Evolutionary conservation across 2,329 filamentous ascomycete species (phyloP).

Genomic region (Colletotrichum somersetense): DNA sequence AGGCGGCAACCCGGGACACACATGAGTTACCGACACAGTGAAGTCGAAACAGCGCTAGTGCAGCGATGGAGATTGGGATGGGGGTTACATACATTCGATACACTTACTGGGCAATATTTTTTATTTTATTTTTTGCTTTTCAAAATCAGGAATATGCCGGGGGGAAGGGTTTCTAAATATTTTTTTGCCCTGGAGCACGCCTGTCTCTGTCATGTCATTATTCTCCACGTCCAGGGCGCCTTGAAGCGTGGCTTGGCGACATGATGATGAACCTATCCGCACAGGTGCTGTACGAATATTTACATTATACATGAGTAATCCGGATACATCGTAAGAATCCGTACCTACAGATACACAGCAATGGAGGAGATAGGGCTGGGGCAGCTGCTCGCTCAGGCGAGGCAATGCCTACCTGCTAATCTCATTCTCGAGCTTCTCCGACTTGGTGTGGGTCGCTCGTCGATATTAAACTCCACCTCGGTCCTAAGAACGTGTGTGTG

Average conservation of each 20-base stretch:
- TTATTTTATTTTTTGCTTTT: neutral
- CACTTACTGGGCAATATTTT: neutral
- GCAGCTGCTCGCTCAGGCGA: neutral
- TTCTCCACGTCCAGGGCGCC: neutral
- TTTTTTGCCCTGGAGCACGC: slow-evolving; percentile 7
- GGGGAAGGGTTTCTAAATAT: too few species aligned
- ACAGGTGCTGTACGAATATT: neutral
- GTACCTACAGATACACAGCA: too few species aligned
- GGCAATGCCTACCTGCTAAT: slow-evolving; percentile 7
- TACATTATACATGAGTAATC: neutral
- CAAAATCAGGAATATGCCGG: neutral
- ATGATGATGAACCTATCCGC: neutral
- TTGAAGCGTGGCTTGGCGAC: neutral
- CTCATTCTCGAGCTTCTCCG: slow-evolving; percentile 18
- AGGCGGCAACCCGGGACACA: slow-evolving; percentile 28
- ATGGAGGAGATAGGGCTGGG: slow-evolving; percentile 1
- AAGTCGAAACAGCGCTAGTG: slow-evolving; percentile 36
- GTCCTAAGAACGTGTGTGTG: neutral
- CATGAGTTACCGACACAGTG: slow-evolving; percentile 29
- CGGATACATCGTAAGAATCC: too few species aligned
- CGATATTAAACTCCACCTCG: slow-evolving; percentile 16
- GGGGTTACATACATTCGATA: neutral
- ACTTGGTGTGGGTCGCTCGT: slow-evolving; percentile 16
- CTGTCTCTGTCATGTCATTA: slow-evolving; percentile 19
- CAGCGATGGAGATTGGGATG: slow-evolving; percentile 35